phyloP scores from a whole-genome alignment of 2,329 filamentous ascomycete genomes.

The Cercospora nicotianae region DNA sequence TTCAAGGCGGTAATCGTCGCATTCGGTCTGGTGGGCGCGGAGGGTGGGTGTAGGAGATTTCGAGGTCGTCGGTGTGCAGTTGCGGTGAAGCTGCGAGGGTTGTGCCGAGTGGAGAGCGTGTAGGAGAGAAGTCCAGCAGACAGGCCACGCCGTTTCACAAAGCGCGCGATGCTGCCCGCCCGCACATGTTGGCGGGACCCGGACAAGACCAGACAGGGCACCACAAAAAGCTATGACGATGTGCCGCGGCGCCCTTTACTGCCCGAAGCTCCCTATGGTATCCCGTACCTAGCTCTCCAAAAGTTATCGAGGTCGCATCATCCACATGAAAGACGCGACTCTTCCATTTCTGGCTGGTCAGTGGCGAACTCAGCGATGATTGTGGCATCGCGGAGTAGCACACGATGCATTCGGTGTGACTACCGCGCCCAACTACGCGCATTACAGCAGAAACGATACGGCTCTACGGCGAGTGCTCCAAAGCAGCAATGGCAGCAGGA shows the following conservation, averaged over 20 bases:
- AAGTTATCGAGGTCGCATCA: slow-evolving; percentile 4
- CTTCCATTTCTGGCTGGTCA: neutral
- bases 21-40: neutral
- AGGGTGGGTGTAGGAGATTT: neutral
- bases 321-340: neutral
- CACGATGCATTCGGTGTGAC: slow-evolving; percentile 45
- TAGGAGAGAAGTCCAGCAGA: neutral
- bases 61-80: neutral
- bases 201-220: neutral
- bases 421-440: slow-evolving; percentile 35
- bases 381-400: slow-evolving; percentile 14
- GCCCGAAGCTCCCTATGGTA: slow-evolving; percentile 1
- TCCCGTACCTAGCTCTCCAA: slow-evolving; percentile 2
- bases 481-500: neutral
- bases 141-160: neutral
- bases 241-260: neutral
- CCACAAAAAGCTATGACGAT: slow-evolving; percentile 7
- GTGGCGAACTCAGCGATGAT: slow-evolving; percentile 22
- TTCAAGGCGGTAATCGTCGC: slow-evolving; percentile 9
- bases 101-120: neutral
- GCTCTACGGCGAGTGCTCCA: slow-evolving; percentile 10
- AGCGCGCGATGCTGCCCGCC: slow-evolving; percentile 1
- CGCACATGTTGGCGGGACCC: slow-evolving; percentile 6
- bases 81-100: neutral
- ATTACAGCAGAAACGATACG: slow-evolving; percentile 37